These are phyloP conservation scores for Cystobasidium ongulense DNA, from an alignment of 768 basidiomycete species.

Conservation along the genomic window DNA sequence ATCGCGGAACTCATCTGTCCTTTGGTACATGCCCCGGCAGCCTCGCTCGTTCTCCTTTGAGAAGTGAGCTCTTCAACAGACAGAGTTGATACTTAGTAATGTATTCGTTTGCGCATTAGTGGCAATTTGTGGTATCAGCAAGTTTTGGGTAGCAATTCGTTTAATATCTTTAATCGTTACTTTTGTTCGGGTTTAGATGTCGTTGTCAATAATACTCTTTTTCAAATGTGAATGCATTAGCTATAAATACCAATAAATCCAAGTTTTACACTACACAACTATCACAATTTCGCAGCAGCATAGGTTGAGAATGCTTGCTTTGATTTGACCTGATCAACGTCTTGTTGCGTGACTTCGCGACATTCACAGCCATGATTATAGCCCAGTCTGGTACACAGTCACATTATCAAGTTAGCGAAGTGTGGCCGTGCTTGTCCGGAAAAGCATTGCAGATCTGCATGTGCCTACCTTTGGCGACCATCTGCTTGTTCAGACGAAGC, in stretches of 20 bases:
- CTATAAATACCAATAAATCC: neutral
- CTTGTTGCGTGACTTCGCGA: slow-evolving; percentile 55
- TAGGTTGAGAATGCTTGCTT: slow-evolving; percentile 46
- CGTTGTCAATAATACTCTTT: neutral
- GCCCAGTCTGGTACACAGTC: neutral
- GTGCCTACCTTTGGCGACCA: neutral
- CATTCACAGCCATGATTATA: slow-evolving; percentile 43
- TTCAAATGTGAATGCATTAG: neutral
- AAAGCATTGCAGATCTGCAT: neutral
- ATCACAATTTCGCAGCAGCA: neutral
- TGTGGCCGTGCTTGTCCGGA: neutral
- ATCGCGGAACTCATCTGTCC: neutral
- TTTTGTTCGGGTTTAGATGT: neutral
- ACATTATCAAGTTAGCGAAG: neutral
- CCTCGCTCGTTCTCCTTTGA: neutral
- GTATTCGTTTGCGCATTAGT: neutral
- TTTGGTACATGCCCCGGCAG: neutral
- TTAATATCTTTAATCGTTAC: neutral
- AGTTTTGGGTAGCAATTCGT: neutral
- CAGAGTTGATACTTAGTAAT: neutral
- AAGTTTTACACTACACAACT: no score
- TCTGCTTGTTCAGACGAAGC: slow-evolving; percentile 47
- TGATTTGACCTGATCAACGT: slow-evolving; percentile 70
- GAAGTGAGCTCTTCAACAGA: neutral
- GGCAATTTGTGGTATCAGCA: neutral